Evolutionary conservation across 441 rosid genomes (phyloP).

Genomic region (Euphorbia corollata): DNA sequence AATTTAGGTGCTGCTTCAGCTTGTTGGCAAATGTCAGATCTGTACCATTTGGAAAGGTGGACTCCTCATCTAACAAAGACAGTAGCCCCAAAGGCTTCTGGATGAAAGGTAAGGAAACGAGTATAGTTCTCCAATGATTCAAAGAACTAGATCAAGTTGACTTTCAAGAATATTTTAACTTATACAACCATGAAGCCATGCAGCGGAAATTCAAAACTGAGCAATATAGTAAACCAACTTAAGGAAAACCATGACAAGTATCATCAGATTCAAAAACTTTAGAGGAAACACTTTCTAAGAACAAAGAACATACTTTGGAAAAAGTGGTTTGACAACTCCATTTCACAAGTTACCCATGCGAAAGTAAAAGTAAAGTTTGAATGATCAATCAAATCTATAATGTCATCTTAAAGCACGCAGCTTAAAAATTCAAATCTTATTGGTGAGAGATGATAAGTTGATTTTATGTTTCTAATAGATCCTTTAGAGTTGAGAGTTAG

Average conservation of each 20-base stretch:
- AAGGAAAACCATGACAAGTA: neutral
- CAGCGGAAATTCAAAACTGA: neutral
- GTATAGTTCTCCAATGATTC: neutral
- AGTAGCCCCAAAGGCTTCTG: conserved; percentile 92
- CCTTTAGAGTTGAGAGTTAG: neutral
- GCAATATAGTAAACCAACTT: neutral
- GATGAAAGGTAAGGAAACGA: conserved; percentile 22
- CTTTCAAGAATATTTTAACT: neutral
- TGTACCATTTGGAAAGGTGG: conserved; percentile 92
- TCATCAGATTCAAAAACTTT: neutral
- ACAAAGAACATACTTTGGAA: neutral
- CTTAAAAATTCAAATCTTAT: neutral
- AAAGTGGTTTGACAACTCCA: neutral
- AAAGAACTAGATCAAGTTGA: neutral
- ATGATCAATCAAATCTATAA: neutral
- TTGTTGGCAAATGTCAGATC: conserved; percentile 93
- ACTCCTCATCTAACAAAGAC: conserved; percentile 90
- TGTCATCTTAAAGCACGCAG: neutral
- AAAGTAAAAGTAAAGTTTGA: neutral
- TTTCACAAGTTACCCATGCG: no score
- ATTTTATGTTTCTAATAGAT: neutral
- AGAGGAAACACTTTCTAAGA: neutral
- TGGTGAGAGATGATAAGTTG: neutral
- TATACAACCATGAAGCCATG: neutral
- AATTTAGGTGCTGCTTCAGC: conserved; percentile 76